Conservation (phyloP, 352 stramenopile species). For the Globisporangium carolinianum region DNA sequence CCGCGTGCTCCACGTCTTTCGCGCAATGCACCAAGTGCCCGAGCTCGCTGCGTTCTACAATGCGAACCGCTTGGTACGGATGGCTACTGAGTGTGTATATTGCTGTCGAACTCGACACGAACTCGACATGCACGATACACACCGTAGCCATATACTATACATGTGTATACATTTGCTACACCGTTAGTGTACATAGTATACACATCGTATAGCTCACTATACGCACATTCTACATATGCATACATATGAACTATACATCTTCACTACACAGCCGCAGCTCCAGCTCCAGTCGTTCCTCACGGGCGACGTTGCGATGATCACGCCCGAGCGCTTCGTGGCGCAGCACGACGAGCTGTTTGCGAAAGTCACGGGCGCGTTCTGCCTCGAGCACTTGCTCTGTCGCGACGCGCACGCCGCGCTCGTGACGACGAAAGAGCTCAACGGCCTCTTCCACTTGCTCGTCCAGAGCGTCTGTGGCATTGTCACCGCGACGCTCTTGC, state of each 20-base stretch:
- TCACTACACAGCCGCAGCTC: slow-evolving; percentile 43
- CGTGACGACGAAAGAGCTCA: slow-evolving; percentile 76
- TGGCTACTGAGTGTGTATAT: too few relatives aligned
- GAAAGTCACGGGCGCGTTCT: slow-evolving; percentile 67
- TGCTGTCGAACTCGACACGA: too few relatives aligned
- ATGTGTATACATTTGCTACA: background rate
- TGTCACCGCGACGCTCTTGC: slow-evolving; percentile 51
- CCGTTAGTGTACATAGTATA: too few relatives aligned
- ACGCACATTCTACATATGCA: too few relatives aligned
- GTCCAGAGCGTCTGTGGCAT: slow-evolving; percentile 72
- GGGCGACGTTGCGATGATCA: slow-evolving; percentile 63
- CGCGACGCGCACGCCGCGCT: slow-evolving; percentile 64
- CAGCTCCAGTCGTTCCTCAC: slow-evolving; percentile 68
- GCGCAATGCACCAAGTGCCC: slow-evolving; percentile 62
- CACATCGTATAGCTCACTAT: too few relatives aligned
- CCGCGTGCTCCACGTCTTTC: slow-evolving; percentile 65
- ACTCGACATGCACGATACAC: too few relatives aligned
- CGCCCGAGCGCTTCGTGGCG: slow-evolving; percentile 59
- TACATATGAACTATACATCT: background rate
- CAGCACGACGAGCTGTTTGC: slow-evolving; percentile 81
- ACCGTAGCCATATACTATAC: too few relatives aligned
- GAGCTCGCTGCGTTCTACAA: slow-evolving; percentile 76
- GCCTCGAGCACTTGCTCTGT: slow-evolving; percentile 66
- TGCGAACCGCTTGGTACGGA: slow-evolving; percentile 59
- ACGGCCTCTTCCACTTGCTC: slow-evolving; percentile 72